Evolutionary conservation across 192 early-diverging fungal species (phyloP).

Genomic region (Coemansia sp.): DNA sequence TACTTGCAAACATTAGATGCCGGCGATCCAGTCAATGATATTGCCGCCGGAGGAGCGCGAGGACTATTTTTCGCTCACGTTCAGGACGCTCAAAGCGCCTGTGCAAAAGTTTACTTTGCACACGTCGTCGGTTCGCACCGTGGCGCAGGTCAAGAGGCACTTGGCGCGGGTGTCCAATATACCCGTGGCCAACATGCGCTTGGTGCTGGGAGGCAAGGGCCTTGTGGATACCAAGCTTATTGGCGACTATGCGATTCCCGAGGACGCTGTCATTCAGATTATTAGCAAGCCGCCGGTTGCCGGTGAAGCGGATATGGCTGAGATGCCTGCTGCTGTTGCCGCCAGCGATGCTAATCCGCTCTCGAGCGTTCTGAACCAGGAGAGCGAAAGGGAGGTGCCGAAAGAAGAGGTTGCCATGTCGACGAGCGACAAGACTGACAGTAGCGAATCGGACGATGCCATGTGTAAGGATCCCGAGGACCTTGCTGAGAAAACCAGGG

Average conservation of each 20-base stretch:
- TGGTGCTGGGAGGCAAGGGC: constrained; percentile 40
- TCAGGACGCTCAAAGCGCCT: constrained; percentile 43
- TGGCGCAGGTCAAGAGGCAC: constrained; percentile 44
- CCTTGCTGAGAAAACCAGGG: constrained; percentile 1
- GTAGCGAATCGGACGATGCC: background rate
- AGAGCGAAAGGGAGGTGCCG: background rate
- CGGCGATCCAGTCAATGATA: constrained; percentile 9
- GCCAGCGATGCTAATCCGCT: constrained; percentile 32
- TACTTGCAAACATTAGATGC: constrained; percentile 21
- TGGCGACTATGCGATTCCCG: constrained; percentile 36
- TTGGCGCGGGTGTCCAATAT: constrained; percentile 34
- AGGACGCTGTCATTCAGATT: constrained; percentile 44
- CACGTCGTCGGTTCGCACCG: constrained; percentile 37
- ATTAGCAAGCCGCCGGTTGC: constrained; percentile 24
- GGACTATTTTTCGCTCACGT: constrained; percentile 42
- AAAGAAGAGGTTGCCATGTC: background rate
- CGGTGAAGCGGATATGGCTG: background rate
- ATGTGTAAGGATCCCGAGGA: background rate
- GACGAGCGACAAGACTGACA: constrained; percentile 13
- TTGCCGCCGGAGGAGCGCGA: constrained; percentile 25
- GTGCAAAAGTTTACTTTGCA: constrained; percentile 48
- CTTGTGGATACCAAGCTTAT: constrained; percentile 47
- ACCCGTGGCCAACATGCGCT: constrained; percentile 22
- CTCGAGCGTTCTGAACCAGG: constrained; percentile 18
- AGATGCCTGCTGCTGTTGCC: constrained; percentile 6